Base-by-base conservation (phyloP, 73 alveolate species). In the Breviolum minutum region DNA sequence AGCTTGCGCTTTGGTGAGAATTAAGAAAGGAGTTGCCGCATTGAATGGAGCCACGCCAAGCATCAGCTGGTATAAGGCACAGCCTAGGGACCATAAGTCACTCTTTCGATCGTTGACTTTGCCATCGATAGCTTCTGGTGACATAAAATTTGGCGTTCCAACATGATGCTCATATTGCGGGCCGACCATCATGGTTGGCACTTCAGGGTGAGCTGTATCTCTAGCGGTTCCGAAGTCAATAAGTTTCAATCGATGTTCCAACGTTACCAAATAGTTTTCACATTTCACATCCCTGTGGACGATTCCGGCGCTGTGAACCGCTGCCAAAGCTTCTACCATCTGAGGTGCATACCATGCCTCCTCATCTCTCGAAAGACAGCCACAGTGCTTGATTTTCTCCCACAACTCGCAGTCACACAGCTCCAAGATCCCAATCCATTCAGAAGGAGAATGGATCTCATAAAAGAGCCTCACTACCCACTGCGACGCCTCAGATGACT, bases 131-230 rank as follows among this genome's bases (percentile, higher is more conserved):
- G 99, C 99, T 95, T 99, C 99, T 24, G 99, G 99, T 9, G 99
- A 99, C 99, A 99, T 99, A 88, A 97, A 99, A 95, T 99, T 99
- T 13, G 99, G 99, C 8, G 99, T 99, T 27, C 99, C 99, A n/a
- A 99, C 99, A 80, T 99, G 99, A 88, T 94, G 99, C 99, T 94
- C 99, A 63, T 94, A 94, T 73, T 91, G 97, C 8, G 97, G 97
- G 66, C 97, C 97, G 79, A 91, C 64, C 97, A 91, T 91, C 97
- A 91, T 91, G 63, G 97, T 70, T 6, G 92, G 92, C 83, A 87
- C 95, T 63, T 87, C 95, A 9, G 95, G 95, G 82, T 87, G 95
- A 32, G 22, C 48, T 16, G 95, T 63, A 20, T 87, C 95, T 22
- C 95, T 62, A 26, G 95, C 95, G 2, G 95, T 88, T 19, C 99